phyloP scores from a whole-genome alignment of 495 filamentous ascomycete species.

The Lentithecium fluviatile region DNA sequence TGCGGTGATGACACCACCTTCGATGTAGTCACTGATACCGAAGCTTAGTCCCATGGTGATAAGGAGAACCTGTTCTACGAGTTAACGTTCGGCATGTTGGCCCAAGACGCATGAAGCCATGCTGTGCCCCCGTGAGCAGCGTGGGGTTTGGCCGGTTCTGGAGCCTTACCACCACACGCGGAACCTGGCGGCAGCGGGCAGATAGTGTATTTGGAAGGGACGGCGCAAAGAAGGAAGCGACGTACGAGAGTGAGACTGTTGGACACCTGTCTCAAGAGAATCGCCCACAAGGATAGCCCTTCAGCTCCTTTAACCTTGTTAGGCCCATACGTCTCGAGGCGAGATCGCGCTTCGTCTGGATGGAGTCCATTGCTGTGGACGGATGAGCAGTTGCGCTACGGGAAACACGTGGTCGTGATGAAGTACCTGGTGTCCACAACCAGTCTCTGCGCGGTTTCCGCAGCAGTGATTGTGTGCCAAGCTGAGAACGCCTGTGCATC shows the following conservation, averaged over 20 bases:
- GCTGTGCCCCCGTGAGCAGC: too few species aligned
- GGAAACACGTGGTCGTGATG: background rate
- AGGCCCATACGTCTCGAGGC: constrained; percentile 33
- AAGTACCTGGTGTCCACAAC: constrained; percentile 27
- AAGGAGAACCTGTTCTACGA: constrained; percentile 28
- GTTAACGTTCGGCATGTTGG: background rate
- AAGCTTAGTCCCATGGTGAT: constrained; percentile 36
- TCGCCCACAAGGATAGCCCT: constrained; percentile 38
- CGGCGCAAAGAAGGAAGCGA: background rate
- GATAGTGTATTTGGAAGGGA: background rate
- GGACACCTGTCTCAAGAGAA: constrained; percentile 38
- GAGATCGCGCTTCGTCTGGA: constrained; percentile 30
- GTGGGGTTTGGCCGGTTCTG: too few species aligned
- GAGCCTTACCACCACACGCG: too few species aligned
- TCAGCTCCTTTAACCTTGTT: constrained; percentile 39
- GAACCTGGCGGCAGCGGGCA: background rate
- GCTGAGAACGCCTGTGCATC: constrained; percentile 4
- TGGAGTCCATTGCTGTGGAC: constrained; percentile 29
- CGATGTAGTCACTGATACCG: constrained; percentile 34
- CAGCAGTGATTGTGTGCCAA: constrained; percentile 31
- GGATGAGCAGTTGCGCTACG: constrained; percentile 6
- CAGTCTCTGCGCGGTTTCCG: constrained; percentile 26
- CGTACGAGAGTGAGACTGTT: constrained; percentile 36
- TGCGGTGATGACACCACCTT: constrained; percentile 35
- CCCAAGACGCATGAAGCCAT: too few species aligned